Conservation (phyloP, 345 rosid species). For the Salix caprea region DNA sequence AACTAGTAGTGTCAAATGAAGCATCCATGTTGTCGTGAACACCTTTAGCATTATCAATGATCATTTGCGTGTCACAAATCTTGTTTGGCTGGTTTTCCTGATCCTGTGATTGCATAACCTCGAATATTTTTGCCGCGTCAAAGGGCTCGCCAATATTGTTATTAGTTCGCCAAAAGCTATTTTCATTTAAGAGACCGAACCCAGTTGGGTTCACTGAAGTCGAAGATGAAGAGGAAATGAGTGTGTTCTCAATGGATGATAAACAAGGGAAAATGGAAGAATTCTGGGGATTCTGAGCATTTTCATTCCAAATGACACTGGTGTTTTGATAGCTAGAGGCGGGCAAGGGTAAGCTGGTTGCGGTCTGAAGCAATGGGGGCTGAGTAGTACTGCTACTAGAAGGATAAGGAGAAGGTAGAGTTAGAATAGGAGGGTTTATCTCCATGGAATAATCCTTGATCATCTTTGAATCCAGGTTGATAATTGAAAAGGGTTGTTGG, state of each 20-base stretch:
- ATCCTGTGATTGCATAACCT: slow-evolving; percentile 3
- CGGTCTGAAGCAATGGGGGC: not conserved
- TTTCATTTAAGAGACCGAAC: slow-evolving; percentile 19
- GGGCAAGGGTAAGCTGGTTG: slow-evolving; percentile 1
- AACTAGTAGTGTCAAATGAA: slow-evolving; percentile 31
- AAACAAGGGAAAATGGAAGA: not conserved
- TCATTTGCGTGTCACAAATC: not conserved
- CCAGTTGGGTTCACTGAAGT: slow-evolving; percentile 9
- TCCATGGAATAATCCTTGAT: slow-evolving; percentile 4
- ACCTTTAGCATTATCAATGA: not conserved
- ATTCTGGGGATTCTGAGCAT: not conserved
- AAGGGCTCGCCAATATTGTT: slow-evolving; percentile 1
- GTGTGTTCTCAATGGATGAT: slow-evolving; percentile 1
- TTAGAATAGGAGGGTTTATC: slow-evolving; percentile 13
- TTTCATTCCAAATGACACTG: slow-evolving; percentile 3
- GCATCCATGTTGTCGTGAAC: slow-evolving; percentile 7
- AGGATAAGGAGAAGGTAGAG: slow-evolving; percentile 7
- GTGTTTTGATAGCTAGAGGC: slow-evolving; percentile 16
- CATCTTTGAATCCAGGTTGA: slow-evolving; percentile 5
- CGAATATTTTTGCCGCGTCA: slow-evolving; percentile 8
- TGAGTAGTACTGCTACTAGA: not conserved
- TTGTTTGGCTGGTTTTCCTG: slow-evolving; percentile 4
- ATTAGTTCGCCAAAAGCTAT: slow-evolving; percentile 14
- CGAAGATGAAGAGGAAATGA: slow-evolving; percentile 15
- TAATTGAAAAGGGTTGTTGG: slow-evolving; percentile 18